Evolutionary conservation across 176 grass and related monocot genomes (phyloP), one percentile per base, ranked within the genome.

Genomic region (Chloris gayana): DNA sequence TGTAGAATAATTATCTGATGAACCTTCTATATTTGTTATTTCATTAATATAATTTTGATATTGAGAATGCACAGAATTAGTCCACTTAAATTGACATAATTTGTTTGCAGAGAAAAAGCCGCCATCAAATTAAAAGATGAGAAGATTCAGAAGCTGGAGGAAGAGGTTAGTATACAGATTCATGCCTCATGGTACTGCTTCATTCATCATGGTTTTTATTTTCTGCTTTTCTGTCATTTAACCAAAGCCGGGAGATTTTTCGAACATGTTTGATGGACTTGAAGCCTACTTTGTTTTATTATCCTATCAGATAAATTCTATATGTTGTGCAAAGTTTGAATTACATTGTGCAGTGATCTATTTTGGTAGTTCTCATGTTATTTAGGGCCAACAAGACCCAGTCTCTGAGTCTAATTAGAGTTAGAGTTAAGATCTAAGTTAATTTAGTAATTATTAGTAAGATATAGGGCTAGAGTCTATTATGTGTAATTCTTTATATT

Each of bases 91-190:
- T 6, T 44, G 18, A 18, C 24, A 15, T 70, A 18, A 66, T 73
- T 66, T 39, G 67, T 14, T 83, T 91, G 82, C 82, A 98, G 96
- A 84, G 90, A 95, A 83, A 82, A 86, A 78, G 87, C 87, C 79
- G 81, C 82, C 33, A 68, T 89, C 46, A 84, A 50, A 86, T 30
- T 81, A 64, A 98, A 85, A 76, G 90, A 95, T 70, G 81, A 87
- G 35, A 98, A 98, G 77, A 89, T 91, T 70, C 50, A 86, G 63
- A 84, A 91, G 65, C 87, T 98, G 79, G 78, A 98, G 70, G 88
- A 93, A 72, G 90, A 95, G 90, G 96, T 98, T 73, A 44, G 85
- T 87, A 82, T 80, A 15, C 12, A 51, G n/a, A 51, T 76, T 67
- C 6, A 62, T 59, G 6, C 17, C 51, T 59, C 35, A 51, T 49